phyloP scores from a whole-genome alignment of 164 flowering plant genomes.

The Buxus sempervirens region DNA sequence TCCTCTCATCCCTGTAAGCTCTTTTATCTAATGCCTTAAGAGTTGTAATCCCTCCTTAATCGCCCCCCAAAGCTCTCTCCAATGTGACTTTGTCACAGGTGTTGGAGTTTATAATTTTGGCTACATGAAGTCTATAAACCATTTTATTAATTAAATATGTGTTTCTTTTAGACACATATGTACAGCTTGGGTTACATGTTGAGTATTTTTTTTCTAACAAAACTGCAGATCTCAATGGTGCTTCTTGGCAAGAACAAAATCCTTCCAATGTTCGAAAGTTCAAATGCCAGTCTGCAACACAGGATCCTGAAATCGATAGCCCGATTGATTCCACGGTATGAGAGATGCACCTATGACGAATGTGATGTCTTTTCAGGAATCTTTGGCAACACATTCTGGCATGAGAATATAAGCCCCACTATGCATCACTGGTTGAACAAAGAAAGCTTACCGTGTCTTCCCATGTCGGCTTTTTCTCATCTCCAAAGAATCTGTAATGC shows the following conservation, averaged over 20 bases:
- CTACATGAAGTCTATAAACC: no score
- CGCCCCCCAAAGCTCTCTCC: no score
- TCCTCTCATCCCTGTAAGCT: no score
- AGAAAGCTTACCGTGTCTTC: slow-evolving; percentile 32
- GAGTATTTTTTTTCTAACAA: neutral
- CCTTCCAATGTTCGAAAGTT: slow-evolving; percentile 25
- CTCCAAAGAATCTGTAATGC: slow-evolving; percentile 47
- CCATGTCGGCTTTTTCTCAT: slow-evolving; percentile 58
- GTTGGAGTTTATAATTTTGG: no score
- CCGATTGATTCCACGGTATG: slow-evolving; percentile 43
- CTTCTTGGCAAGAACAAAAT: slow-evolving; percentile 40
- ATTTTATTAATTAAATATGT: no score
- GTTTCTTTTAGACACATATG: neutral
- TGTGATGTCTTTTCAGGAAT: slow-evolving; percentile 58
- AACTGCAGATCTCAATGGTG: slow-evolving; percentile 41
- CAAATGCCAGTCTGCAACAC: slow-evolving; percentile 30
- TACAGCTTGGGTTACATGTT: neutral
- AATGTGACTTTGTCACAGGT: no score
- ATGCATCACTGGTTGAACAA: slow-evolving; percentile 51
- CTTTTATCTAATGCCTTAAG: slow-evolving; percentile 9
- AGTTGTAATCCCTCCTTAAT: neutral
- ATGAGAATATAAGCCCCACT: slow-evolving; percentile 39
- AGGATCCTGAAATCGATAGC: slow-evolving; percentile 38
- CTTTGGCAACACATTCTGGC: slow-evolving; percentile 61
- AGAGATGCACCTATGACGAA: slow-evolving; percentile 51